Evolutionary conservation across 177 flowering plant genomes (phyloP).

Genomic region (Vitis hybrid): DNA sequence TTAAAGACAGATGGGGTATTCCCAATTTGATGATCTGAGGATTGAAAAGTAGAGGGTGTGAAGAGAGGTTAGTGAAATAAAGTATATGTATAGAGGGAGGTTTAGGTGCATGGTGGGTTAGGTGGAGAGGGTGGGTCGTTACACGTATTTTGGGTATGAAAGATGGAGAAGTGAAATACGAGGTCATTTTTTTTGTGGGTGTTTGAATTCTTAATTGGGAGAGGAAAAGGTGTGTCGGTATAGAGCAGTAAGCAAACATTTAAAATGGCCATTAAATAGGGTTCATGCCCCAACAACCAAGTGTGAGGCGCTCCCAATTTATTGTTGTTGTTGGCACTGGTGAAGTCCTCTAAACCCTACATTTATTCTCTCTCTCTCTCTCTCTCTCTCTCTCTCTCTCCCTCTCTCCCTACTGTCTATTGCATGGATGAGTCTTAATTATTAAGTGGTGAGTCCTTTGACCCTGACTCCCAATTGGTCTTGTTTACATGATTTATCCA

Average conservation of each 20-base stretch:
- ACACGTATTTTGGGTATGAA: background rate
- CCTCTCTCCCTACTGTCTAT: background rate
- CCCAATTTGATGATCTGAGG: too few relatives aligned
- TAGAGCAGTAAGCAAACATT: constrained; percentile 18
- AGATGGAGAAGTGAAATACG: background rate
- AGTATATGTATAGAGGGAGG: too few relatives aligned
- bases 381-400: too few relatives aligned
- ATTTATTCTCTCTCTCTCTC: constrained; percentile 3
- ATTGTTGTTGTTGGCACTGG: constrained; percentile 44
- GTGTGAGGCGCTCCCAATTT: constrained; percentile 28
- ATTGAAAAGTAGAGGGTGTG: too few relatives aligned
- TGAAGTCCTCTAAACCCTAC: constrained; percentile 15
- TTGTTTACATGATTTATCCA: too few relatives aligned
- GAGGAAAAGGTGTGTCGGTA: constrained; percentile 17
- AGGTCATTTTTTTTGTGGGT: background rate
- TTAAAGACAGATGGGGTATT: too few relatives aligned
- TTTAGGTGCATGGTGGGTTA: too few relatives aligned
- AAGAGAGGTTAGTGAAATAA: too few relatives aligned
- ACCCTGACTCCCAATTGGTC: too few relatives aligned
- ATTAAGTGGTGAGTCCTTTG: background rate
- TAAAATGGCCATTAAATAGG: constrained; percentile 23
- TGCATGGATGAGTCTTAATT: background rate
- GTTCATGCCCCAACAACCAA: constrained; percentile 33
- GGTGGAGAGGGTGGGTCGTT: too few relatives aligned
- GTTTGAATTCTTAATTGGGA: background rate